Evolutionary conservation across 1,284 basidiomycete species (phyloP).

Genomic region (Tilletiopsis washingtonensis): DNA sequence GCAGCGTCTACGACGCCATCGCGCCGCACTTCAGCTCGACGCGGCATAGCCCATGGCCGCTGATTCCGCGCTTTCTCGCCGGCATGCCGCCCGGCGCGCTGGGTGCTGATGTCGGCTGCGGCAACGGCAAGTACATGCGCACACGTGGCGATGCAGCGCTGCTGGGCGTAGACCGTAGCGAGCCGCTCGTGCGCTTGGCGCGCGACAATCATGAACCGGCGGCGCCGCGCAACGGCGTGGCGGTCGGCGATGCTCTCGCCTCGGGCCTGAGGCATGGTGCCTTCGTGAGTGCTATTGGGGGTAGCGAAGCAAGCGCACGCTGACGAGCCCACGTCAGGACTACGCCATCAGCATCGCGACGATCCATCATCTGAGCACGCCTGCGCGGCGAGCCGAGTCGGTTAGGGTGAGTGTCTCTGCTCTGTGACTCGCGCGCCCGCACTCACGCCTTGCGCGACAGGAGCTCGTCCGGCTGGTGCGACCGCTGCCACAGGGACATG

Average conservation of each 20-base stretch:
- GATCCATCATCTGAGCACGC: conserved; percentile 44
- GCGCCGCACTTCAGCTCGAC: conserved; percentile 87
- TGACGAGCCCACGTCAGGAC: conserved; percentile 12
- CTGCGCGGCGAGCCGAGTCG: conserved; percentile 21
- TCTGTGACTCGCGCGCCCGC: background rate
- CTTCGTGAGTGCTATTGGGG: conserved; percentile 11
- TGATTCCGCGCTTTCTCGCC: conserved; percentile 72
- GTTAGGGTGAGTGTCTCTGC: conserved; percentile 5
- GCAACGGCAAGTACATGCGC: conserved; percentile 89
- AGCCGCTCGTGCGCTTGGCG: conserved; percentile 48
- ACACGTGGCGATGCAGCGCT: conserved; percentile 18
- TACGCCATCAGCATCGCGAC: conserved; percentile 45
- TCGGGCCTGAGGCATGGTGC: conserved; percentile 20
- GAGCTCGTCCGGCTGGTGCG: conserved; percentile 32
- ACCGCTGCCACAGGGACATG: conserved; percentile 6
- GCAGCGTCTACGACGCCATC: conserved; percentile 75
- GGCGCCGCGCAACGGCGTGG: conserved; percentile 30
- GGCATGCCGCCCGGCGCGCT: conserved; percentile 67
- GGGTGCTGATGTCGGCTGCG: conserved; percentile 89
- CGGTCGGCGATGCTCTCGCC: conserved; percentile 39
- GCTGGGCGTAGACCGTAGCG: conserved; percentile 63
- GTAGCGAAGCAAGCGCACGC: background rate
- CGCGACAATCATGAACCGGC: conserved; percentile 16
- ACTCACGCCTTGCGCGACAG: conserved; percentile 1
- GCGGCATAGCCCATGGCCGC: conserved; percentile 96